phyloP scores from a whole-genome alignment of 306 rosid genomes.

The Ceratonia siliqua region DNA sequence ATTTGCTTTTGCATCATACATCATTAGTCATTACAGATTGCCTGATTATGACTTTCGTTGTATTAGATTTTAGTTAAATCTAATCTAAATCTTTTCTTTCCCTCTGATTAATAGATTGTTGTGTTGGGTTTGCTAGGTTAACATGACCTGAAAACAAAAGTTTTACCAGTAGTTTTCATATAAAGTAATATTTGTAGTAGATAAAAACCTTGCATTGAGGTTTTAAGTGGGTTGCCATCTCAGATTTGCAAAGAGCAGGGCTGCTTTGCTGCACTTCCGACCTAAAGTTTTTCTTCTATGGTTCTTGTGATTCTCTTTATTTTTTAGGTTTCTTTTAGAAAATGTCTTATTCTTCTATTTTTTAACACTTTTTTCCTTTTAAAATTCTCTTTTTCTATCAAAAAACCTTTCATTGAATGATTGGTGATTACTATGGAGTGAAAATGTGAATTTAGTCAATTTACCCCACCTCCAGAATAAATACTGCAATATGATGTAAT shows the following conservation, averaged over 20 bases:
- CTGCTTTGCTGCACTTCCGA: too few relatives aligned
- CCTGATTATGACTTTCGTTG: not conserved
- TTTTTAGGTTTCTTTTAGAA: too few relatives aligned
- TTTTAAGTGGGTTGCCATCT: too few relatives aligned
- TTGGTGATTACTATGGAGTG: not conserved
- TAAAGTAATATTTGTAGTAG: not conserved
- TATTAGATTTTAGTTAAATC: not conserved
- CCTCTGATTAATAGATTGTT: not conserved
- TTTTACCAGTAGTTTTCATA: not conserved
- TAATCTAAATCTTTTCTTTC: not conserved
- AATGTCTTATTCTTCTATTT: too few relatives aligned
- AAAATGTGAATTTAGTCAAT: not conserved
- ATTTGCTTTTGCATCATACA: not conserved
- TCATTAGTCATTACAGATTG: not conserved
- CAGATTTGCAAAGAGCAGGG: too few relatives aligned
- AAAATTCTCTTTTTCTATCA: too few relatives aligned
- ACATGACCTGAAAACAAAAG: not conserved
- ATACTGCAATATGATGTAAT: slow-evolving; percentile 8
- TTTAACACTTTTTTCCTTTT: too few relatives aligned
- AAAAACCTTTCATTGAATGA: not conserved
- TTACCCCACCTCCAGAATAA: not conserved
- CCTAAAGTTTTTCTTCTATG: too few relatives aligned
- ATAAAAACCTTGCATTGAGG: not conserved
- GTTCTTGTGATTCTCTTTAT: too few relatives aligned
- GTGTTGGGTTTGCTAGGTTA: not conserved